These are phyloP conservation scores for Platismatia glauca DNA, from an alignment of 495 filamentous ascomycete species.

Conservation along the genomic window DNA sequence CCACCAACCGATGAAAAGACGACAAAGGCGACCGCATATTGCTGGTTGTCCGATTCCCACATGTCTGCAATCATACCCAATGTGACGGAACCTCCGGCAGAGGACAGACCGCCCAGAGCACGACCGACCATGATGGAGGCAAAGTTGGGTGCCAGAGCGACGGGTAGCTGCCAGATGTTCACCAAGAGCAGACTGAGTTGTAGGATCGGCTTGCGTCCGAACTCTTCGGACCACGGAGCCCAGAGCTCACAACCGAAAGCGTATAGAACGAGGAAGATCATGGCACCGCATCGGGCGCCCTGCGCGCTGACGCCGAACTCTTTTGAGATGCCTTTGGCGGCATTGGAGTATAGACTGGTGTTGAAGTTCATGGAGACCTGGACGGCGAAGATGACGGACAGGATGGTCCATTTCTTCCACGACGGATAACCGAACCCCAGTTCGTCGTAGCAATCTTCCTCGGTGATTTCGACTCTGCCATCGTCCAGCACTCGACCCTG, in stretches of 20 bases:
- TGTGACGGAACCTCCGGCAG: slow-evolving; percentile 55
- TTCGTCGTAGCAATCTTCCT: slow-evolving; percentile 49
- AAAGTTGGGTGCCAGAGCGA: slow-evolving; percentile 46
- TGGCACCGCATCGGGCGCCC: slow-evolving; percentile 45
- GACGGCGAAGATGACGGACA: slow-evolving; percentile 50
- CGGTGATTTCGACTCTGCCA: slow-evolving; percentile 40
- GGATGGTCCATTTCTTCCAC: slow-evolving; percentile 51
- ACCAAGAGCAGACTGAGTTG: slow-evolving; percentile 49
- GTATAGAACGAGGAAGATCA: slow-evolving; percentile 53
- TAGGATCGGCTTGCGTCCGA: slow-evolving; percentile 48
- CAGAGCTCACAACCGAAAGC: slow-evolving; percentile 59
- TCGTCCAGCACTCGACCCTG: not conserved
- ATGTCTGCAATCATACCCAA: slow-evolving; percentile 55
- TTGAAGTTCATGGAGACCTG: slow-evolving; percentile 54
- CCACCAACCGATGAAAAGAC: slow-evolving; percentile 58
- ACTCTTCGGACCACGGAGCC: slow-evolving; percentile 59
- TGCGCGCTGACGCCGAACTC: slow-evolving; percentile 41
- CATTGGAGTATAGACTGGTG: slow-evolving; percentile 49
- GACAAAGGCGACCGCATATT: slow-evolving; percentile 52
- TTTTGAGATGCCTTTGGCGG: slow-evolving; percentile 39
- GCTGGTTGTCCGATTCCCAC: slow-evolving; percentile 51
- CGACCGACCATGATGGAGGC: slow-evolving; percentile 48
- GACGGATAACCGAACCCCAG: slow-evolving; percentile 46
- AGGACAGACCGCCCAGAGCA: slow-evolving; percentile 48
- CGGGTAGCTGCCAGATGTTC: slow-evolving; percentile 50